Evolutionary conservation across 768 basidiomycete genomes (phyloP).

Genomic region (Podaxis rugospora): DNA sequence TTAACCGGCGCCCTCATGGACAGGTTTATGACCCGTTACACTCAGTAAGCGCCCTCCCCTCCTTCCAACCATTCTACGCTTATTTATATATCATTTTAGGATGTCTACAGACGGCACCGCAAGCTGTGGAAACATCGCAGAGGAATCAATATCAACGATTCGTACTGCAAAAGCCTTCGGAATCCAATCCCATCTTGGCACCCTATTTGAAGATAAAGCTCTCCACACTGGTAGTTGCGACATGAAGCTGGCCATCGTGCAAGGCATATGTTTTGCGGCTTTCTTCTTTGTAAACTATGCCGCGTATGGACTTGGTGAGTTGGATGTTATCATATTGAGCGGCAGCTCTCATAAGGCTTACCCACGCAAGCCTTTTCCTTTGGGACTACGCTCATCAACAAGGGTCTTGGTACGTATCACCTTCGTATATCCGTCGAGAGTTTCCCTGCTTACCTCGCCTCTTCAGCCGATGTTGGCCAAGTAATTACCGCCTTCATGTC

Average conservation of each 20-base stretch:
- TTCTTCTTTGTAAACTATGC: constrained; percentile 77
- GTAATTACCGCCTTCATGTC: constrained; percentile 75
- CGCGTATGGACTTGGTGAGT: constrained; percentile 53
- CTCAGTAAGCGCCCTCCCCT: constrained; percentile 38
- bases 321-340: background rate
- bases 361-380: constrained; percentile 61
- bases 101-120: constrained; percentile 61
- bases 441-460: background rate
- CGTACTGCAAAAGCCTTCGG: constrained; percentile 85
- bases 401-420: constrained; percentile 35
- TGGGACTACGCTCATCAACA: constrained; percentile 71
- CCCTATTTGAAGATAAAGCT: constrained; percentile 57
- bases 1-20: constrained; percentile 64
- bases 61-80: background rate
- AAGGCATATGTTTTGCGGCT: constrained; percentile 50
- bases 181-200: constrained; percentile 51
- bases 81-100: constrained; percentile 22
- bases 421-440: background rate
- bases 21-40: constrained; percentile 46
- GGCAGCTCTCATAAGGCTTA: background rate
- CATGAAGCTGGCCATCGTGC: constrained; percentile 42
- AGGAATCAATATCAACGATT: constrained; percentile 81
- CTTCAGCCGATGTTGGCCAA: constrained; percentile 49
- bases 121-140: constrained; percentile 70
- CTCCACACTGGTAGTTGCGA: constrained; percentile 39